These are phyloP conservation scores for Encephalitozoon intestinalis DNA, from an alignment of 371 early-diverging fungal genomes.

Conservation along the genomic window DNA sequence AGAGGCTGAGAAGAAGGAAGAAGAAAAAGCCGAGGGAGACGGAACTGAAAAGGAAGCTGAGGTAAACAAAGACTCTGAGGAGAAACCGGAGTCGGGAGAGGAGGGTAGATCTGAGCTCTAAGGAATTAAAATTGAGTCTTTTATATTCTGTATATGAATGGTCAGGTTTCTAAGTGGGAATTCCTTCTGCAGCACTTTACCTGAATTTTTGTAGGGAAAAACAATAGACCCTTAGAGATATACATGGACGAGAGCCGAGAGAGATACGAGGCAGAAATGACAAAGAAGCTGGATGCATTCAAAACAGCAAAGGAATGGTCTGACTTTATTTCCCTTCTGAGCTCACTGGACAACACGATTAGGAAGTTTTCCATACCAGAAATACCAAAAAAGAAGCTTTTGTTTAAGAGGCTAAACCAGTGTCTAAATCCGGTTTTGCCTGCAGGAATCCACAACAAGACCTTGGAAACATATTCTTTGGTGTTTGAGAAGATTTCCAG, in stretches of 20 bases:
- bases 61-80: background rate
- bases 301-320: conserved; percentile 60
- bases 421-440: conserved; percentile 94
- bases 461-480: conserved; percentile 75
- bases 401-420: conserved; percentile 86
- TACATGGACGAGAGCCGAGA: conserved; percentile 25
- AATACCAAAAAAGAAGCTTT: conserved; percentile 70
- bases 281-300: conserved; percentile 59
- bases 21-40: background rate
- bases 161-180: background rate
- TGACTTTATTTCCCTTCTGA: conserved; percentile 57
- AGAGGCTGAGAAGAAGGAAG: background rate
- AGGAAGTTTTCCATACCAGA: conserved; percentile 35
- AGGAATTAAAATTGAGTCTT: background rate
- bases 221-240: background rate
- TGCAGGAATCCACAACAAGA: conserved; percentile 91
- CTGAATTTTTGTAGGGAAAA: background rate
- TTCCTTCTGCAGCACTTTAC: no score
- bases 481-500: conserved; percentile 64
- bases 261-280: conserved; percentile 50
- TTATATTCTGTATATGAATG: background rate
- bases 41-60: background rate
- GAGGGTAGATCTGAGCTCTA: background rate
- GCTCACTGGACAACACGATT: conserved; percentile 45
- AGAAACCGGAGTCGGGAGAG: no score